phyloP scores from a whole-genome alignment of 2,329 filamentous ascomycete species.

The Pezicula radicicola region DNA sequence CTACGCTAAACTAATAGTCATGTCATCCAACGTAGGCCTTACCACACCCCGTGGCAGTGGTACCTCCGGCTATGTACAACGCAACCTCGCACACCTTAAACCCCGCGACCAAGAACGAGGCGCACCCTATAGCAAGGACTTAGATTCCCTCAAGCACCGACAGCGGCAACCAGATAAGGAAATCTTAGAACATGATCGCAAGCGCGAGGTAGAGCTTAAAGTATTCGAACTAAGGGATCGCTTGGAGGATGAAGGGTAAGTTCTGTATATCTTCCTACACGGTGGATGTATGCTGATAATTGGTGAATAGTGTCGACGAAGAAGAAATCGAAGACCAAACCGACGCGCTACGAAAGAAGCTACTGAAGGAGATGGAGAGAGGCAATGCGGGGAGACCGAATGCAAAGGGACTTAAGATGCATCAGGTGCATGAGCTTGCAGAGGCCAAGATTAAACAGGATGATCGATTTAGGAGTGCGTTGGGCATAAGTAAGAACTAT shows the following conservation, averaged over 20 bases:
- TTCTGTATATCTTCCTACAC: constrained; percentile 4
- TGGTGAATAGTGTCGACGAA: constrained; percentile 63
- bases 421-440: constrained; percentile 95
- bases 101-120: constrained; percentile 63
- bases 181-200: constrained; percentile 91
- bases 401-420: constrained; percentile 69
- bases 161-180: constrained; percentile 85
- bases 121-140: constrained; percentile 66
- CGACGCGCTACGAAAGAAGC: constrained; percentile 60
- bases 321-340: constrained; percentile 85
- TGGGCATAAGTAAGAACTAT: constrained; percentile 84
- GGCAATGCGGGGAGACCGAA: constrained; percentile 33
- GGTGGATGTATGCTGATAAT: constrained; percentile 1
- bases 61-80: constrained; percentile 96
- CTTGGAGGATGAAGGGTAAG: constrained; percentile 85
- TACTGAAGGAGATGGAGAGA: constrained; percentile 43
- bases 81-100: constrained; percentile 84
- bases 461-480: constrained; percentile 78
- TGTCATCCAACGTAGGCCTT: constrained; percentile 97
- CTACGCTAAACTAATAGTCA: constrained; percentile 65
- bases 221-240: constrained; percentile 87
- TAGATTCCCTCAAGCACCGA: constrained; percentile 67
- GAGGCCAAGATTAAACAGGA: constrained; percentile 96
- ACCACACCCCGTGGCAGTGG: constrained; percentile 91
- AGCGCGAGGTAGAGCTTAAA: constrained; percentile 87